Evolutionary conservation across 1,284 basidiomycete species (phyloP).

Genomic region (Pseudozyma tsukubaensis): DNA sequence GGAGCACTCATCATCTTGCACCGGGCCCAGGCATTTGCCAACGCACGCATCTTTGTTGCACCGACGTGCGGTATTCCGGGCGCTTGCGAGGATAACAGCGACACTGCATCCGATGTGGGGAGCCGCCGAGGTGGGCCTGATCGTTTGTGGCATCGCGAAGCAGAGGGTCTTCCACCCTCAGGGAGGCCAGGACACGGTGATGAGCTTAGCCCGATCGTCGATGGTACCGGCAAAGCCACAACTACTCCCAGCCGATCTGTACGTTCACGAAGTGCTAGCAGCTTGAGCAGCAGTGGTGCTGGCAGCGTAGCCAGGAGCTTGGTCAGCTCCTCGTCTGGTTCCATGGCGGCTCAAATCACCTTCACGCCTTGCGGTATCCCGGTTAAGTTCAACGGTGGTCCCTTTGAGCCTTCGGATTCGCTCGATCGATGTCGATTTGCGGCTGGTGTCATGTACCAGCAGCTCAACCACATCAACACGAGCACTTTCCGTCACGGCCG

Average conservation of each 20-base stretch:
- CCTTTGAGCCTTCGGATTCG: conserved; percentile 52
- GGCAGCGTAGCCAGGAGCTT: conserved; percentile 31
- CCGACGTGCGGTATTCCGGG: conserved; percentile 60
- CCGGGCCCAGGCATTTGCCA: conserved; percentile 59
- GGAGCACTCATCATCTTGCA: conserved; percentile 60
- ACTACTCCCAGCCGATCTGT: not conserved
- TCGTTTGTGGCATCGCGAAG: conserved; percentile 43
- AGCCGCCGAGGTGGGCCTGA: conserved; percentile 23
- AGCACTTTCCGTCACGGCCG: conserved; percentile 43
- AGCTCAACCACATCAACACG: conserved; percentile 43
- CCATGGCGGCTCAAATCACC: conserved; percentile 7
- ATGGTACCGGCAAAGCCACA: not conserved
- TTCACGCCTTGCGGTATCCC: conserved; percentile 37
- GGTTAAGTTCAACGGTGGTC: conserved; percentile 51
- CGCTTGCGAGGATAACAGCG: conserved; percentile 43
- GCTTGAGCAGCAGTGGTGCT: conserved; percentile 36
- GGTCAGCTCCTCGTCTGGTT: conserved; percentile 24
- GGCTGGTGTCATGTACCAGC: conserved; percentile 51
- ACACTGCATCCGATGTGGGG: conserved; percentile 37
- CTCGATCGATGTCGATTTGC: conserved; percentile 57
- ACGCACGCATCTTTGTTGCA: conserved; percentile 58
- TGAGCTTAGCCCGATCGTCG: conserved; percentile 20
- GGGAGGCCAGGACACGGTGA: conserved; percentile 26
- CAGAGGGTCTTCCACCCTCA: conserved; percentile 27
- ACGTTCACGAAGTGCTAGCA: conserved; percentile 32